Conservation (phyloP, 2,329 filamentous ascomycete species). For the Lizonia empirigonia region DNA sequence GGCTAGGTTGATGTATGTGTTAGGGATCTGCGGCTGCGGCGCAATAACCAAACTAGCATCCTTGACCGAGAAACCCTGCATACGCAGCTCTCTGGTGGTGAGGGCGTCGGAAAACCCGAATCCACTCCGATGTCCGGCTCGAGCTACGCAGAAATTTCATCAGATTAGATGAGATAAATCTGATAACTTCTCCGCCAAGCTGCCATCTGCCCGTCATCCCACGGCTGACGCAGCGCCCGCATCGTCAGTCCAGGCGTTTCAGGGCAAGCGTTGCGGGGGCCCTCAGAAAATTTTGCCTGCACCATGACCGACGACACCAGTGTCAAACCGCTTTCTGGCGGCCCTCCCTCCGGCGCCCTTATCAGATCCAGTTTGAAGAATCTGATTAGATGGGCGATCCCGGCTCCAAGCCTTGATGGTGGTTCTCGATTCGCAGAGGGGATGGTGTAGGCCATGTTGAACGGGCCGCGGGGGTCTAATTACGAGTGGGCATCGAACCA, state of each 20-base stretch:
- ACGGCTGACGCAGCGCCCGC: conserved; percentile 21
- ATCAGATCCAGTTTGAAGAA: conserved; percentile 37
- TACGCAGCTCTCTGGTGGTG: conserved; percentile 17
- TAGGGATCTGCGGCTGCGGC: conserved; percentile 24
- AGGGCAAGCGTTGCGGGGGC: conserved; percentile 36
- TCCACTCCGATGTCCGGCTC: conserved; percentile 27
- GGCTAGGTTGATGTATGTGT: conserved; percentile 21
- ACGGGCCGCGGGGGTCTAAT: conserved; percentile 28
- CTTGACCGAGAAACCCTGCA: conserved; percentile 28
- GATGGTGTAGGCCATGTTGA: conserved; percentile 25
- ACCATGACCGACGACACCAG: conserved; percentile 28
- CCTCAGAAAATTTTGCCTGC: conserved; percentile 35
- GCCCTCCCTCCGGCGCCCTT: conserved; percentile 25
- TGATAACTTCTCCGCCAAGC: conserved; percentile 24
- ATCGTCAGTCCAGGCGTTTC: conserved; percentile 12
- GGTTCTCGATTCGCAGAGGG: conserved; percentile 20
- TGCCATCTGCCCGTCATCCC: conserved; percentile 24
- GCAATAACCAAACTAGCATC: conserved; percentile 29
- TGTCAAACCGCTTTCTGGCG: conserved; percentile 18
- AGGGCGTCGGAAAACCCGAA: conserved; percentile 20
- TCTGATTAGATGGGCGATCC: conserved; percentile 35
- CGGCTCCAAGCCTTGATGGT: conserved; percentile 17
- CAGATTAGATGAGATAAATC: conserved; percentile 35
- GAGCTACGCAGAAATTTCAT: conserved; percentile 23
- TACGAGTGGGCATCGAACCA: conserved; percentile 34